Conservation (phyloP, 352 stramenopile genomes). For the Globisporangium nunn region DNA sequence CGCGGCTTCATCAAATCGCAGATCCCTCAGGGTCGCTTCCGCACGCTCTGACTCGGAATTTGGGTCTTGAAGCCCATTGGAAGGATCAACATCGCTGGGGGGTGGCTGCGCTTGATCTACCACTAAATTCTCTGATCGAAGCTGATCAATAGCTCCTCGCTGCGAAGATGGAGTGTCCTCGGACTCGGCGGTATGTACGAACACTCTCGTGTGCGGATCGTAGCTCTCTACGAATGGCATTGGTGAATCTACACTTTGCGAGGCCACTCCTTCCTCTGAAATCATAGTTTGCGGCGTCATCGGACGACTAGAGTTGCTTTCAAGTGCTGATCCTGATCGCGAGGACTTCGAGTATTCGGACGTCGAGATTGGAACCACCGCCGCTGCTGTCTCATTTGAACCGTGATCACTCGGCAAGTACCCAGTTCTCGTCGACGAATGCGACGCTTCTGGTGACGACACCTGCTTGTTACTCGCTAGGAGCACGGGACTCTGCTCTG, state of each 20-base stretch:
- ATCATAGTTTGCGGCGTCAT: not conserved
- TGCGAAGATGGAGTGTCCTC: too few relatives aligned
- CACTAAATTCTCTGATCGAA: not conserved
- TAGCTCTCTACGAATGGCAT: slow-evolving; percentile 10
- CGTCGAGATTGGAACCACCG: not conserved
- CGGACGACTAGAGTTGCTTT: not conserved
- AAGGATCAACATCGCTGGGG: not conserved
- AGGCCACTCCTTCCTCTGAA: not conserved
- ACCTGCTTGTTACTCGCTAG: not conserved
- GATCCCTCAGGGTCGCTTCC: not conserved
- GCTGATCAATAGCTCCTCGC: not conserved
- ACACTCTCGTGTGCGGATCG: slow-evolving; percentile 6
- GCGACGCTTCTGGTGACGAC: too few relatives aligned
- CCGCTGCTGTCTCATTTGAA: slow-evolving; percentile 1
- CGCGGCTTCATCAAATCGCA: slow-evolving; percentile 13
- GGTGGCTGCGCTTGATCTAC: not conserved
- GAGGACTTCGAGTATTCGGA: not conserved
- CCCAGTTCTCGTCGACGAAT: too few relatives aligned
- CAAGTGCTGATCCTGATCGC: slow-evolving; percentile 1
- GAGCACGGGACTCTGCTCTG: slow-evolving; percentile 14
- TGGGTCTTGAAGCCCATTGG: not conserved
- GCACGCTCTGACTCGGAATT: not conserved
- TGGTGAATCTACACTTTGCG: not conserved
- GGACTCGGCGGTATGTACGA: not conserved
- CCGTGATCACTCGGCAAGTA: not conserved